Percentiles rank a stretch among this genome's conserved stretches.
Evolutionary conservation across 192 early-diverging fungal genomes (phyloP).

Genomic region (Linnemannia hyalina): DNA sequence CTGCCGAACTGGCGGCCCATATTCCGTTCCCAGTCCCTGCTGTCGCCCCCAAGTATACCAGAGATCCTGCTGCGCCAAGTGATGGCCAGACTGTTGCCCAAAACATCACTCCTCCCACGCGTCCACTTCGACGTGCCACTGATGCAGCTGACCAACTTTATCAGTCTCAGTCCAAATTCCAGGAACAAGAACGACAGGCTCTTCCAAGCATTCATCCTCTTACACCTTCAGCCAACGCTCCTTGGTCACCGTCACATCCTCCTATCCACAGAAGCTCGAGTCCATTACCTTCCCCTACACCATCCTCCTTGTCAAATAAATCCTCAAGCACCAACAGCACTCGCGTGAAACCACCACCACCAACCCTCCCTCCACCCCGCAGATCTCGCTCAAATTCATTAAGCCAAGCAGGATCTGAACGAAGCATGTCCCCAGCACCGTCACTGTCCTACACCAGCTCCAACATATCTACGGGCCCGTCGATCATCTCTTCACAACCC

Average conservation of each 20-base stretch:
- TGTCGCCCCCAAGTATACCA: not conserved
- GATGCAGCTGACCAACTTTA: not conserved
- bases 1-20: not conserved
- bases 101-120: not conserved
- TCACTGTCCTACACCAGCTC: conserved; percentile 25
- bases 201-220: not conserved
- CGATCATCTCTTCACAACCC: conserved; percentile 3
- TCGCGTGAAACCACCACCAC: not conserved
- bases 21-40: not conserved
- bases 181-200: not conserved
- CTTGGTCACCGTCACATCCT: not conserved
- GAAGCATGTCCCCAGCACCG: conserved; percentile 13
- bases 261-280: not conserved
- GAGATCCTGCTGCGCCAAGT: not conserved
- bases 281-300: not conserved
- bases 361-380: conserved; percentile 1
- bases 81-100: not conserved
- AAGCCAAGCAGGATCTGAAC: not conserved
- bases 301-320: not conserved
- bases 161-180: not conserved
- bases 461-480: conserved; percentile 3
- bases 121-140: not conserved
- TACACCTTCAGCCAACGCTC: not conserved
- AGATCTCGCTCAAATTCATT: not conserved
- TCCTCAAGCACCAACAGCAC: not conserved